Evolutionary conservation across 345 rosid species (phyloP).

Genomic region (Arabidopsis arenosa): DNA sequence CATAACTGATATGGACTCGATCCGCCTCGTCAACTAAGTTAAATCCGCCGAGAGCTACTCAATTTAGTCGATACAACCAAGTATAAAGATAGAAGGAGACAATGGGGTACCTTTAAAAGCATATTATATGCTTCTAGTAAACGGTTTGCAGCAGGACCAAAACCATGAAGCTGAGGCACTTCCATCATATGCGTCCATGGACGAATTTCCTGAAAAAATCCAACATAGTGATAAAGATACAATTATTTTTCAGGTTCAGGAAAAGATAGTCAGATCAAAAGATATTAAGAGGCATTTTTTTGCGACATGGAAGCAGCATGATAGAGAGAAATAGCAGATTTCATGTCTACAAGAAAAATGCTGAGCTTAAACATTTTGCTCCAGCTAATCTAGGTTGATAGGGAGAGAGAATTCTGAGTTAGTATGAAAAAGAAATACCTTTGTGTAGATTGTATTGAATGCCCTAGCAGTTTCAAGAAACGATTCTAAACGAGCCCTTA

Average conservation of each 20-base stretch:
- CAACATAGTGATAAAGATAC: conserved; percentile 1
- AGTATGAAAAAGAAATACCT: conserved; percentile 56
- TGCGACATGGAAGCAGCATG: conserved; percentile 17
- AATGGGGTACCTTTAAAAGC: conserved; percentile 78
- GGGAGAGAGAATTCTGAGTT: conserved; percentile 15
- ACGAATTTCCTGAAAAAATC: conserved; percentile 72
- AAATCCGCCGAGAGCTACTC: conserved; percentile 11
- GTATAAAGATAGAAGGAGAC: not conserved
- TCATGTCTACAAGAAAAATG: not conserved
- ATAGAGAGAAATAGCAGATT: not conserved
- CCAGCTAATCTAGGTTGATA: conserved; percentile 12
- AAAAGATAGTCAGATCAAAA: conserved; percentile 1
- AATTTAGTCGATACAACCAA: not conserved
- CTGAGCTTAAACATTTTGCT: not conserved
- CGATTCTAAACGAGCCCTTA: conserved; percentile 80
- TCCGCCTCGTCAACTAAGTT: not conserved
- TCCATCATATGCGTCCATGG: conserved; percentile 99
- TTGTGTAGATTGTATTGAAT: conserved; percentile 89
- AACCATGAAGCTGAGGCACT: conserved; percentile 99
- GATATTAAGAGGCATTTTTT: not conserved
- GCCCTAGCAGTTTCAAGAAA: conserved; percentile 94
- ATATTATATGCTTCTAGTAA: conserved; percentile 96
- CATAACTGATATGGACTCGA: not conserved
- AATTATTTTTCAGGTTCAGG: not conserved
- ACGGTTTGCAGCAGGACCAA: conserved; percentile 97